Base-by-base conservation (phyloP, 1,284 basidiomycete species). In the Coriolopsis trogii region DNA sequence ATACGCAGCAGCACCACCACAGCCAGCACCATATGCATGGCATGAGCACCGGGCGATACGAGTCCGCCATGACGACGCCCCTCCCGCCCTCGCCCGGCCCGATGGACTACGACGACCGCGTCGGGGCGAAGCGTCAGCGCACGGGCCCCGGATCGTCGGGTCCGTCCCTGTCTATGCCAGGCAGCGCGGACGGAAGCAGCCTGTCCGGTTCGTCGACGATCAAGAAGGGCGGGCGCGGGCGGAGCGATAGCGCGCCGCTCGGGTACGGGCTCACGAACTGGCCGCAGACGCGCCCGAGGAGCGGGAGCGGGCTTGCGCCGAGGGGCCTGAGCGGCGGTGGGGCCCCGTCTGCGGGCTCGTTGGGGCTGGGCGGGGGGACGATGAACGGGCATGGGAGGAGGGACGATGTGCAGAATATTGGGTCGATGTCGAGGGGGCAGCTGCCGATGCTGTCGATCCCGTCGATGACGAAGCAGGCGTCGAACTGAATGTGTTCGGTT, bases 171-270 rank as follows among this genome's bases (percentile, higher is more conserved):
- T 49, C 55, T 10, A 51, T 56, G 26, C 52, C 55, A 37, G 56
- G 51, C 21, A 52, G 47, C 33, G 55, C 51, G 24, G 53, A 53
- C 36, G 57, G 58, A 29, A 55, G 49, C 9, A 51, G n/a, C n/a
- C n/a, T 55, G 37, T 43, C 55, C 46, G 52, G 59, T 39, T 51
- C 61, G 47, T 58, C 56, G 49, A 36, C 30, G 55, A 23, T 63
- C 44, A 70, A 71, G 62, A 71, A 72, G 52, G 58, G 71, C n/a
- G 66, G 69, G 30, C 70, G 77, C n/a, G 75, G 76, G 28, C 65
- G 77, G 31, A 77, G 76, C 62, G 77, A 79, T 54, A 74, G 72
- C 13, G 77, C 77, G 31, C 77, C 77, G 49, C 66, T 78, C 21
- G 76, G 75, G 23, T 74, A 76, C 49, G 70, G 69, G 26, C 60